Base-by-base conservation (phyloP, 495 filamentous ascomycete genomes). In the Podospora comata region DNA sequence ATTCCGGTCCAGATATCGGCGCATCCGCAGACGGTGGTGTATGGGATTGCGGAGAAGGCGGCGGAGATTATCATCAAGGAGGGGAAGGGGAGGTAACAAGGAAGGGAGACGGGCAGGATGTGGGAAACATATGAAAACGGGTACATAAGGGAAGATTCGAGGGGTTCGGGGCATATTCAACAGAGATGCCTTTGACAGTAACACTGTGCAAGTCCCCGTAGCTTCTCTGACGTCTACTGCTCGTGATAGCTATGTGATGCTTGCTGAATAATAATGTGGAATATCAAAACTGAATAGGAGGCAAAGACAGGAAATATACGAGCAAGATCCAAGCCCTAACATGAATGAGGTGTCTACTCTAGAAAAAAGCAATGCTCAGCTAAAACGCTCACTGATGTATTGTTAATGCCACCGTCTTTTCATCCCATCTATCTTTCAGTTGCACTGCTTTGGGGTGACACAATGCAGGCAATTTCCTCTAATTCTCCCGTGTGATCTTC, bases 41-140 rank as follows among this genome's bases (percentile, higher is more conserved):
- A 82, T 62, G 78, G 77, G 0, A 73, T 81, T 65, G 77, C 77
- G 3, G 79, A 81, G 61, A 60, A 68, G 28, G 78, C 73, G 1
- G 82, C 84, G 20, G 81, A 84, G 72, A 60, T 85, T 44, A 83
- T 87, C 39, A 64, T 76, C 54, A 30, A 18, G 4, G 60, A 65
- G 5, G 63, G 60, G 18, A 63, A 66, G 61, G 23, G 55, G 55
- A 26, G 18, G 23, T 18, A 16, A 65, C 5, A 48, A 48, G 39
- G 39, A 32, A 23, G 23, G 23, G 23, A 23, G 23, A 23, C 23
- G 23, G 23, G 23, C 23, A 23, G 23, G 23, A 23, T 2, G 23
- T 23, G 23, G 23, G 23, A 23, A 23, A 23, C 23, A 23, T 2
- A 23, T 23, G 23, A 23, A 23, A 23, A 23, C 23, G 23, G 23